These are phyloP conservation scores for Yarrowia porcina DNA, from an alignment of 805 yeast species.

Conservation along the genomic window DNA sequence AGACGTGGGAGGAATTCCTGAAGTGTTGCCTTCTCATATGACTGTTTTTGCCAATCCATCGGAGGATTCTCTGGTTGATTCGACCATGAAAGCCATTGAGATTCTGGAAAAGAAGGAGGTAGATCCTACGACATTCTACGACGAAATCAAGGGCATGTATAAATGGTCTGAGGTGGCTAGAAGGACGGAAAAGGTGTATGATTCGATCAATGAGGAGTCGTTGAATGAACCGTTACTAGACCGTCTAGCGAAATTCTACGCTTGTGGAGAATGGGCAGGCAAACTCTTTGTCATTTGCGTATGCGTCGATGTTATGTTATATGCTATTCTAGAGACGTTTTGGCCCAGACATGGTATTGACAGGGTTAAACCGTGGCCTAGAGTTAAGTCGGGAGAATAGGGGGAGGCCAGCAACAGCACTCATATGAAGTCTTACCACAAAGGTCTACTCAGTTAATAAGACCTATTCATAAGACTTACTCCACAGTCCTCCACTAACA, in stretches of 20 bases:
- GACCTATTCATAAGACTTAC: too few relatives aligned
- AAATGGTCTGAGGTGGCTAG: constrained; percentile 88
- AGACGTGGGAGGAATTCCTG: constrained; percentile 96
- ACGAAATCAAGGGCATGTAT: constrained; percentile 75
- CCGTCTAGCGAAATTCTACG: constrained; percentile 61
- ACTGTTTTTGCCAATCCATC: constrained; percentile 87
- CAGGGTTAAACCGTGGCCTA: constrained; percentile 71
- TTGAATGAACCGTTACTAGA: constrained; percentile 53
- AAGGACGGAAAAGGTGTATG: constrained; percentile 81
- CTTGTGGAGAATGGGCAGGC: constrained; percentile 75
- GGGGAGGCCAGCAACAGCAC: too few relatives aligned
- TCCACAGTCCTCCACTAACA: too few relatives aligned
- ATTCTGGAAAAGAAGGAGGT: constrained; percentile 54
- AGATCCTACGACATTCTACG: constrained; percentile 74
- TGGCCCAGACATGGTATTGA: constrained; percentile 74
- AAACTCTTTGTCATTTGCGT: constrained; percentile 74
- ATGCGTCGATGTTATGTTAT: constrained; percentile 71
- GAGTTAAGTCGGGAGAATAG: constrained; percentile 7
- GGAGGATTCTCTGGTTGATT: constrained; percentile 72
- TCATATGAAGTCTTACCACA: too few relatives aligned
- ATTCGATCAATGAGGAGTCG: constrained; percentile 43
- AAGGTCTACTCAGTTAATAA: too few relatives aligned
- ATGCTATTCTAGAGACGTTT: constrained; percentile 59
- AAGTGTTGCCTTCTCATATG: constrained; percentile 90
- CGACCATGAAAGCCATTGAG: constrained; percentile 67